Evolutionary conservation across 2,329 filamentous ascomycete genomes (phyloP).

Genomic region (Fusarium pininemorale): DNA sequence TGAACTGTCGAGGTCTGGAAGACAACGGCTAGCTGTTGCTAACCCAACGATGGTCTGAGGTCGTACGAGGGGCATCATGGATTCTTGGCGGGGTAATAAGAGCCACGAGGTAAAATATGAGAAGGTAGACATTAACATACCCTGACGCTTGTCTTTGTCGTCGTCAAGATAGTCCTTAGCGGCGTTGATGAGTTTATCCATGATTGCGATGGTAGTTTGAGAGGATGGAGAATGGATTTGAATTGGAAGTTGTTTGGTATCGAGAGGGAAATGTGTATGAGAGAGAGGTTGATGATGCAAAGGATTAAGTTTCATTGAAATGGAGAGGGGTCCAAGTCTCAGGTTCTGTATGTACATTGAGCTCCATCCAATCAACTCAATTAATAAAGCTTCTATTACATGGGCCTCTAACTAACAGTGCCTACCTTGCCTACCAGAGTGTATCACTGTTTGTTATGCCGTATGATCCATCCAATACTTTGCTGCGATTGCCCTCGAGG

Average conservation of each 20-base stretch:
- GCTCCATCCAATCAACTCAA: neutral
- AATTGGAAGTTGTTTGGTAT: neutral
- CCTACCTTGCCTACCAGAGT: neutral
- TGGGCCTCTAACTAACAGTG: neutral
- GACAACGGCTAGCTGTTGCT: neutral
- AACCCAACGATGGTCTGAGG: neutral
- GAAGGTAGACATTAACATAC: slow-evolving; percentile 14
- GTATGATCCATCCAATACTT: neutral
- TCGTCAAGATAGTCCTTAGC: slow-evolving; percentile 51
- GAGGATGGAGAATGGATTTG: neutral
- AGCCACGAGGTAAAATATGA: neutral
- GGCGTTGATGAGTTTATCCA: slow-evolving; percentile 52
- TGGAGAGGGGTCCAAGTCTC: slow-evolving; percentile 24
- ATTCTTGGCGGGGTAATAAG: slow-evolving; percentile 37
- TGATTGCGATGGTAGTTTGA: slow-evolving; percentile 31
- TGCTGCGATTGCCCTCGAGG: neutral
- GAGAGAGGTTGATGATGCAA: slow-evolving; percentile 19
- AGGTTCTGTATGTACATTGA: neutral
- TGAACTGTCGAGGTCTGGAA: neutral
- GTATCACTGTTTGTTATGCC: neutral
- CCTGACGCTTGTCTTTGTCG: slow-evolving; percentile 42
- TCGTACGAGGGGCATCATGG: slow-evolving; percentile 28
- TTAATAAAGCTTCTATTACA: neutral
- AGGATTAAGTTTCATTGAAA: neutral
- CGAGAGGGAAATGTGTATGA: neutral